Base-by-base conservation (phyloP, 495 filamentous ascomycete species). In the Penicillium arizonense region DNA sequence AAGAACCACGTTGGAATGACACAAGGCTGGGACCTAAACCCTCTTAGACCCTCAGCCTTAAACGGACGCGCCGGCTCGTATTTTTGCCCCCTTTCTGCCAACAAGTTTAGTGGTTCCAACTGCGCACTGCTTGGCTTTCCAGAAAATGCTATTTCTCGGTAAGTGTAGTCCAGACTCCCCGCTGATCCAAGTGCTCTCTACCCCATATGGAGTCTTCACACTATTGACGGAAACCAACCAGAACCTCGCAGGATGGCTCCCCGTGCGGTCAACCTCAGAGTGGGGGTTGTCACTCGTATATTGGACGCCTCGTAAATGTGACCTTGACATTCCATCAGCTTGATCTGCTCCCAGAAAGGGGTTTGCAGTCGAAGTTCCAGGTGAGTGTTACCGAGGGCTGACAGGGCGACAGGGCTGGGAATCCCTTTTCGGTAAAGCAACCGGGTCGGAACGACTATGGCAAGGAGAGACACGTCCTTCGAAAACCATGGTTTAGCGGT, bases 301-400 rank as follows among this genome's bases (percentile, higher is more conserved):
- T 52, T 60, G 57, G 57, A 58, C 51, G 57, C 50, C 50, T 61
- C 51, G 32, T 50, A 30, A 59, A 37, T 47, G 33, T 21, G 44
- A 46, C 30, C 44, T 16, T n/a, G 35, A 49, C 26, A 16, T 33
- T 33, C 30, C 16, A 33, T 23, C 18, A 18, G 18, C 18, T 18
- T 18, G 11, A 10, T 30, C 13, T 14, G 18, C 14, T 16, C 39
- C 40, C 24, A 30, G 28, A 30, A 30, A 30, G 28, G 28, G 28
- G 28, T 30, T 18, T 18, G 1, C 18, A 1, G 18, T 18, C 7
- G 9, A 7, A 30, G 1, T 8, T 30, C 28, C 5, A 30, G 28
- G 28, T 30, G 28, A 30, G 28, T 10, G 8, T 30, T 30, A 30
- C 44, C 44, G 44, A 47, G 32, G 32, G 32, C 32, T 34, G 45